Percentiles rank a stretch among this genome's conserved stretches.
phyloP scores from a whole-genome alignment of 176 grass and related monocot genomes.

The Pontederia crassipes region DNA sequence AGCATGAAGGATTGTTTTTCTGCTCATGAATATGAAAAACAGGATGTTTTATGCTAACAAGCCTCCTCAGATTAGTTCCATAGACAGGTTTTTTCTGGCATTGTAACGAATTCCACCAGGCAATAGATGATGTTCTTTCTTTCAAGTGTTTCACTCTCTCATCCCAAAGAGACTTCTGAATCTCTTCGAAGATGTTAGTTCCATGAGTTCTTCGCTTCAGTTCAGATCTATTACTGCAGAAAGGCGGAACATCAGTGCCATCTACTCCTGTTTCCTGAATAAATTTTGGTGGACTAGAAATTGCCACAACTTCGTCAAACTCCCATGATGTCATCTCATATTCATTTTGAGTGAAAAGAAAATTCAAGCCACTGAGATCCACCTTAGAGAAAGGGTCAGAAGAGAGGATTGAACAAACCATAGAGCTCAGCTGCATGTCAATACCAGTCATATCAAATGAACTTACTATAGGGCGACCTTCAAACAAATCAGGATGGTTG shows the following conservation, averaged over 20 bases:
- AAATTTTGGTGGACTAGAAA: constrained; percentile 32
- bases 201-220: constrained; percentile 26
- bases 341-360: constrained; percentile 84
- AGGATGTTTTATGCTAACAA: constrained; percentile 71
- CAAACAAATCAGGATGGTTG: constrained; percentile 99
- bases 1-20: constrained; percentile 64
- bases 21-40: constrained; percentile 57
- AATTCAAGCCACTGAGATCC: constrained; percentile 65
- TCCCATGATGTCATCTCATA: constrained; percentile 81
- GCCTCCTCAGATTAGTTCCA: constrained; percentile 61
- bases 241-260: constrained; percentile 3
- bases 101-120: constrained; percentile 89
- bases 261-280: constrained; percentile 15
- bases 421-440: constrained; percentile 59
- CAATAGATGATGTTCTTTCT: constrained; percentile 65
- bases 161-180: constrained; percentile 66
- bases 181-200: constrained; percentile 83
- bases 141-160: constrained; percentile 70
- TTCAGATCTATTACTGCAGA: constrained; percentile 24
- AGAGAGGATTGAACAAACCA: constrained; percentile 56
- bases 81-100: constrained; percentile 78
- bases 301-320: constrained; percentile 39
- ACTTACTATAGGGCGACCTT: constrained; percentile 95
- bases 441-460: constrained; percentile 97
- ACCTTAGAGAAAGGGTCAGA: constrained; percentile 60